phyloP scores from a whole-genome alignment of 495 filamentous ascomycete genomes.

The Penicillium subrubescens region DNA sequence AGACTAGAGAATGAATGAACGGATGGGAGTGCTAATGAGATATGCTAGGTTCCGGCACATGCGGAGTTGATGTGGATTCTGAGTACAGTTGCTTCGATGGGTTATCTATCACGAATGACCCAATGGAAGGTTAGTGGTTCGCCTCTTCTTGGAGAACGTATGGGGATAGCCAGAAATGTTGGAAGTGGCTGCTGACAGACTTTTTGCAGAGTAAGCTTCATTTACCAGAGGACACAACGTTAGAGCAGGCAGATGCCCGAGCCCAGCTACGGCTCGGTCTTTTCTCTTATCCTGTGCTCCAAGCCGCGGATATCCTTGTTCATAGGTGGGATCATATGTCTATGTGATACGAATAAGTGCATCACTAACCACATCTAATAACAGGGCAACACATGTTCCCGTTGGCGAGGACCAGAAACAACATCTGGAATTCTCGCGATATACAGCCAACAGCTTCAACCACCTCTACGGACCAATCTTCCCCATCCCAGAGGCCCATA shows the following conservation, averaged over 20 bases:
- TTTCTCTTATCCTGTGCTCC: conserved; percentile 94
- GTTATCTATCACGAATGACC: conserved; percentile 91
- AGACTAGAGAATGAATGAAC: neutral
- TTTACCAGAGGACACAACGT: conserved; percentile 53
- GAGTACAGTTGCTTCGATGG: conserved; percentile 83
- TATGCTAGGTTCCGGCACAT: conserved; percentile 69
- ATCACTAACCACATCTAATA: conserved; percentile 21
- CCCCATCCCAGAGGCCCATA: conserved; percentile 68
- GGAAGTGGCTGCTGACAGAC: neutral
- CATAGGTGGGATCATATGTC: conserved; percentile 57
- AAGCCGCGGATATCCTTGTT: conserved; percentile 91
- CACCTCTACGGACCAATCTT: conserved; percentile 66
- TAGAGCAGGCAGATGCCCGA: conserved; percentile 54
- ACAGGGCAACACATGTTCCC: conserved; percentile 86
- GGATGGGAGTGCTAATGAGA: neutral
- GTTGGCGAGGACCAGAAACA: conserved; percentile 93
- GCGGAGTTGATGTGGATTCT: conserved; percentile 95
- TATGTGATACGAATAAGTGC: conserved; percentile 1
- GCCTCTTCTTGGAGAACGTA: neutral
- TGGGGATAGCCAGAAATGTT: neutral
- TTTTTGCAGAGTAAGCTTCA: conserved; percentile 66
- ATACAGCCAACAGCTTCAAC: conserved; percentile 85
- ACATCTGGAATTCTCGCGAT: conserved; percentile 88
- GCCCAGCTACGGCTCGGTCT: conserved; percentile 79
- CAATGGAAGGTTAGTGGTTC: conserved; percentile 82